These are phyloP conservation scores for Penicillium atrosanguineum DNA, from an alignment of 495 filamentous ascomycete genomes.

Conservation along the genomic window DNA sequence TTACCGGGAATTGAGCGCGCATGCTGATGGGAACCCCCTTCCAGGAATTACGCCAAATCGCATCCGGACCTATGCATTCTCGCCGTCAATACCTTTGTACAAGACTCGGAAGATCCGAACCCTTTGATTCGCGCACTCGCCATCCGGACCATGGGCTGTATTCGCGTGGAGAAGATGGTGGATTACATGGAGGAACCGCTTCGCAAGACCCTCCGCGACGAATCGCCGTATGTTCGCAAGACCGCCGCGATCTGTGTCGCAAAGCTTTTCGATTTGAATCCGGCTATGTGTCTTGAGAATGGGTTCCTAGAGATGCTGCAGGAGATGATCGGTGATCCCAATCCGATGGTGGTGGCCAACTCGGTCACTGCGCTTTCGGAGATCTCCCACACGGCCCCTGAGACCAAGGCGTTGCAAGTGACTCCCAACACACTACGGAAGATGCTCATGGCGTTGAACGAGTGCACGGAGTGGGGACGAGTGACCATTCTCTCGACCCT, in stretches of 20 bases:
- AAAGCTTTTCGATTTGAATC: constrained; percentile 95
- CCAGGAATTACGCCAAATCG: constrained; percentile 98
- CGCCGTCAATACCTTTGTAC: constrained; percentile 98
- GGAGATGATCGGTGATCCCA: constrained; percentile 94
- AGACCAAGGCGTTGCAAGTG: constrained; percentile 81
- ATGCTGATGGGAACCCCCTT: constrained; percentile 13
- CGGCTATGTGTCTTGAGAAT: constrained; percentile 88
- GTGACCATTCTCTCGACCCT: constrained; percentile 90
- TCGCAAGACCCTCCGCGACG: constrained; percentile 92
- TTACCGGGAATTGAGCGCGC: neutral
- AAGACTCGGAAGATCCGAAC: constrained; percentile 98
- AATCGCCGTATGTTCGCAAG: constrained; percentile 97
- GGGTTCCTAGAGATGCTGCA: constrained; percentile 95
- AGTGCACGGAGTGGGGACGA: constrained; percentile 99
- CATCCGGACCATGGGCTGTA: constrained; percentile 99
- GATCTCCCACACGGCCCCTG: constrained; percentile 85
- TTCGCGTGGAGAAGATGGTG: constrained; percentile 98
- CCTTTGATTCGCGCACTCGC: constrained; percentile 91
- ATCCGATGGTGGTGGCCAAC: constrained; percentile 99
- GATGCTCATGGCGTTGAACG: constrained; percentile 92
- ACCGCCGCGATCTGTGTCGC: constrained; percentile 97
- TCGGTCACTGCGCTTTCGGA: constrained; percentile 90
- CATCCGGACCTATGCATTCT: constrained; percentile 99
- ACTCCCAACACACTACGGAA: constrained; percentile 83
- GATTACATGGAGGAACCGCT: constrained; percentile 99